Base-by-base conservation (phyloP, 2,329 filamentous ascomycete species). In the Neofusicoccum kwambonambiense region DNA sequence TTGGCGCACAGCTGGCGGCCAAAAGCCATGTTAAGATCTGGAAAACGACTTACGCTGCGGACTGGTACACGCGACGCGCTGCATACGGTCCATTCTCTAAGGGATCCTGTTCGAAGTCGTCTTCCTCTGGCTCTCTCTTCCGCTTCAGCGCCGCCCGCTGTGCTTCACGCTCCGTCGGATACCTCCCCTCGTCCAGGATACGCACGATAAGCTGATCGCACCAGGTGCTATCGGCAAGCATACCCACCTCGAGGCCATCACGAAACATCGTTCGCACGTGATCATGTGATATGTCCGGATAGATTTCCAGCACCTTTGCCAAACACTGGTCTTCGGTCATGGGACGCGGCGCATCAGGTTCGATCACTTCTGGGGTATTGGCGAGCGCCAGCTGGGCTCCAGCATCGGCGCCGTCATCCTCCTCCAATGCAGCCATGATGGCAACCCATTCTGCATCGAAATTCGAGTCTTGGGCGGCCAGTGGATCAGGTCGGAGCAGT, bases 131-230 rank as follows among this genome's bases (percentile, higher is more conserved):
- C 22, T 35, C 62, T 41, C 72, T 68, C 65, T 76, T 75, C 57
- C 75, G 71, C 65, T 76, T 76, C 34, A 72, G 73, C 4, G 69
- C 70, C 17, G 67, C 69, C n/a, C 58, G 56, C 19, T 67, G 37
- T 44, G 35, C 67, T 22, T 76, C 73, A 4, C 64, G 60, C 62
- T 77, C 74, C 68, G 73, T 77, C 8, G 76, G 76, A 66, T 77
- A 77, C 1, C 56, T 52, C 1, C 68, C 74, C n/a, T 65, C 69
- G 41, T 76, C 75, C 6, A 77, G 67, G 31, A 77, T 68, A 8
- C 68, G 63, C 8, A 68, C 65, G 37, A 78, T 69, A 27, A 78
- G 66, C 15, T 62, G 64, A 58, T 75, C 71, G 60, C 73, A 75
- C 57, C 67, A 68, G 4, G 63, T n/a, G 5, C 54, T 67, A 3